Conservation (phyloP, 345 rosid genomes). For the Physaria fendleri region DNA sequence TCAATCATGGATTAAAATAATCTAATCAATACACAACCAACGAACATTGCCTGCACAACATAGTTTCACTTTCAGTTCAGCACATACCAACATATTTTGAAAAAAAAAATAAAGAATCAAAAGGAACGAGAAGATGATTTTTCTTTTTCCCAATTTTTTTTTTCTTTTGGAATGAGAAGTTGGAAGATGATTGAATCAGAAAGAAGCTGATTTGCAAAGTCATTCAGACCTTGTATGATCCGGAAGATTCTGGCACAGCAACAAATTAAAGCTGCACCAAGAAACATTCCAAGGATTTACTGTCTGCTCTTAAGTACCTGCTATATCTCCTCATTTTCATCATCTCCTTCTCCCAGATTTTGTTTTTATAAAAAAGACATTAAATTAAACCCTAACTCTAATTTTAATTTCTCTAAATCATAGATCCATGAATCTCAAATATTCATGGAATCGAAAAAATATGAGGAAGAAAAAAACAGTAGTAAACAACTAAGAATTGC, state of each 20-base stretch:
- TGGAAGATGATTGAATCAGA: slow-evolving; percentile 25
- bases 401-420: not conserved
- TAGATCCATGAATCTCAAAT: not conserved
- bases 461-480: not conserved
- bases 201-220: slow-evolving; percentile 25
- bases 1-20: too few relatives aligned
- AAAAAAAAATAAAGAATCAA: too few relatives aligned
- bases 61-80: too few relatives aligned
- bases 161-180: too few relatives aligned
- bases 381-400: not conserved
- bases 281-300: slow-evolving; percentile 23
- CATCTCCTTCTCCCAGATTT: slow-evolving; percentile 5
- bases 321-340: slow-evolving; percentile 32
- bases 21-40: too few relatives aligned
- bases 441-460: not conserved
- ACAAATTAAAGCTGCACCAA: slow-evolving; percentile 10
- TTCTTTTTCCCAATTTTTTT: too few relatives aligned
- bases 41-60: too few relatives aligned
- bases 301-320: slow-evolving; percentile 29
- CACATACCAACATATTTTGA: too few relatives aligned
- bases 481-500: not conserved
- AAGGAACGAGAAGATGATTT: too few relatives aligned
- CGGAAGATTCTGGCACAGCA: slow-evolving; percentile 23
- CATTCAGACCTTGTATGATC: slow-evolving; percentile 16
- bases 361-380: not conserved